These are phyloP conservation scores for Ogataea sp. DNA, from an alignment of 805 yeast genomes.

Conservation along the genomic window DNA sequence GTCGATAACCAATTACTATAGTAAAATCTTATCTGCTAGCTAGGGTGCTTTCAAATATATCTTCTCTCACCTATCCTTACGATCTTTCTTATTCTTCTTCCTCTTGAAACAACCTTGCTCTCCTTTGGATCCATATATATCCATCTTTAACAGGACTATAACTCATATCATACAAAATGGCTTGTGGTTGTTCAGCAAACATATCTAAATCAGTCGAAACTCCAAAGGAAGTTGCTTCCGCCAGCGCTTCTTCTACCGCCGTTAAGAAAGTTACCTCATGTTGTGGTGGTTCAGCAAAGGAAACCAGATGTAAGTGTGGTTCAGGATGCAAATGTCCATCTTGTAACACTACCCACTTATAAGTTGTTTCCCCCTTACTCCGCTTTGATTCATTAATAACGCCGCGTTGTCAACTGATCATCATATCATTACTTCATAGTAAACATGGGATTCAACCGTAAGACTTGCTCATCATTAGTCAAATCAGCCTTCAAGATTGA, in stretches of 20 bases:
- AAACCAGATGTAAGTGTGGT: constrained; percentile 25
- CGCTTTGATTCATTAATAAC: neutral
- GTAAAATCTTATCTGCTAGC: neutral
- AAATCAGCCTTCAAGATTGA: too few relatives aligned
- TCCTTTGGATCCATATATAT: neutral
- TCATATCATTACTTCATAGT: too few relatives aligned
- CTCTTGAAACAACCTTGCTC: too few relatives aligned
- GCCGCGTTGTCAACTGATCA: too few relatives aligned
- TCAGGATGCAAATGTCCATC: constrained; percentile 26
- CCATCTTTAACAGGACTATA: neutral
- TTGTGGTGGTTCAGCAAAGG: constrained; percentile 19
- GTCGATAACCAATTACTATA: too few relatives aligned
- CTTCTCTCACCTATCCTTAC: neutral
- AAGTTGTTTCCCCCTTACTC: neutral
- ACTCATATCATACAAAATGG: constrained; percentile 12
- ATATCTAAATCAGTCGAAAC: neutral
- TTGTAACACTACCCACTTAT: constrained; percentile 28
- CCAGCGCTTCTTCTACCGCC: neutral
- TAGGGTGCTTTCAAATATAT: too few relatives aligned
- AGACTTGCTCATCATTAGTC: too few relatives aligned
- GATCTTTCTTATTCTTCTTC: neutral
- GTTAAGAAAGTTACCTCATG: constrained; percentile 10
- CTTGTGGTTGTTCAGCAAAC: constrained; percentile 16
- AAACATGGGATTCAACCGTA: too few relatives aligned
- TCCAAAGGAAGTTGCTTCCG: neutral